These are phyloP conservation scores for Monilinia aucupariae DNA, from an alignment of 2,329 filamentous ascomycete species.

Conservation along the genomic window DNA sequence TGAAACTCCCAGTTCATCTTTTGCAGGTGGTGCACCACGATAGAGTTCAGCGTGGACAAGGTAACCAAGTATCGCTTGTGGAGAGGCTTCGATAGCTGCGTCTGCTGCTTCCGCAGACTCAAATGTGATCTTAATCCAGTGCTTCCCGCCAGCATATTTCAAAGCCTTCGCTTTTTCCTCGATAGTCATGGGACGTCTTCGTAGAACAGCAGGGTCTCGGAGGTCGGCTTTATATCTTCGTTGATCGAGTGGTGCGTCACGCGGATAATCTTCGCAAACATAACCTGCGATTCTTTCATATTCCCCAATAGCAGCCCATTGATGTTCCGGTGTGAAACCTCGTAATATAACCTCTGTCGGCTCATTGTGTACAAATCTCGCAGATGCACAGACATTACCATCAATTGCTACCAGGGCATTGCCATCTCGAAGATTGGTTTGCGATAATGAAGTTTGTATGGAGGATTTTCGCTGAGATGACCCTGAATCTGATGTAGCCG, in stretches of 20 bases:
- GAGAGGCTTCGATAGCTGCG: conserved; percentile 62
- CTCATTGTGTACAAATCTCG: conserved; percentile 41
- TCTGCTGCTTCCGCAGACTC: conserved; percentile 68
- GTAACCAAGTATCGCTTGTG: conserved; percentile 65
- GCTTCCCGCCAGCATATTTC: conserved; percentile 72
- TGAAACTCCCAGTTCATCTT: conserved; percentile 47
- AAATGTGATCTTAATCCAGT: conserved; percentile 89
- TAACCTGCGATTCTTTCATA: conserved; percentile 81
- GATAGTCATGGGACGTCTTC: conserved; percentile 57
- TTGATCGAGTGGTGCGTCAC: conserved; percentile 68
- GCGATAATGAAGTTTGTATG: conserved; percentile 32
- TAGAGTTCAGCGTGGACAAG: conserved; percentile 68
- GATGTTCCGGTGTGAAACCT: conserved; percentile 63
- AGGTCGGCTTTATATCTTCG: conserved; percentile 69
- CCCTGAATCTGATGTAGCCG: conserved; percentile 31
- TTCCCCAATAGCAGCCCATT: conserved; percentile 84
- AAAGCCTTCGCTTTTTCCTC: conserved; percentile 76
- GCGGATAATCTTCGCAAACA: conserved; percentile 90
- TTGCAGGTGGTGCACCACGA: conserved; percentile 55
- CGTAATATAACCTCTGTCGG: conserved; percentile 79
- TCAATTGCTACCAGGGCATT: conserved; percentile 32
- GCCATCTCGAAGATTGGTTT: conserved; percentile 35
- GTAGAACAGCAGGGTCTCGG: conserved; percentile 65
- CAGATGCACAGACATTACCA: conserved; percentile 25
- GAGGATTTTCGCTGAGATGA: conserved; percentile 34